These are phyloP conservation scores for Citeromyces matritensis DNA, from an alignment of 805 yeast genomes.

Conservation along the genomic window DNA sequence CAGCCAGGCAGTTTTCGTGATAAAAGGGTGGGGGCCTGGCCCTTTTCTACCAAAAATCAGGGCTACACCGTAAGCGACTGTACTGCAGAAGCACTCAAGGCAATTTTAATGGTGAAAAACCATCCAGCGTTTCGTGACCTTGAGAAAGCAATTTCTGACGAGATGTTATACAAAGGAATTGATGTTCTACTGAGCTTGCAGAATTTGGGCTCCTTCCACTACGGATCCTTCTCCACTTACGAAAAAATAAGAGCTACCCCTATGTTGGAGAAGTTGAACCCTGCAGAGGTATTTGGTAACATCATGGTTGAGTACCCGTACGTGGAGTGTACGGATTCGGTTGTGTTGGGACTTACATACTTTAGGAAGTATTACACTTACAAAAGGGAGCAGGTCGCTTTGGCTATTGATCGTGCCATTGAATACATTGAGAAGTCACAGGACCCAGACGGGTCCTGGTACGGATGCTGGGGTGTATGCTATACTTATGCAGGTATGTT, in stretches of 20 bases:
- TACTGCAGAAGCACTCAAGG: slow-evolving; percentile 91
- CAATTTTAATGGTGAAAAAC: slow-evolving; percentile 80
- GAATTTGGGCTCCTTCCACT: slow-evolving; percentile 63
- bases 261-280: slow-evolving; percentile 63
- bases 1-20: slow-evolving; percentile 72
- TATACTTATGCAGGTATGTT: slow-evolving; percentile 95
- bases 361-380: slow-evolving; percentile 57
- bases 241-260: slow-evolving; percentile 78
- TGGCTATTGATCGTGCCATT: slow-evolving; percentile 64
- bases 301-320: slow-evolving; percentile 98
- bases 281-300: slow-evolving; percentile 96
- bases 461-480: slow-evolving; percentile 97
- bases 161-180: slow-evolving; percentile 48
- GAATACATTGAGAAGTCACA: slow-evolving; percentile 59
- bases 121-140: slow-evolving; percentile 33
- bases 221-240: slow-evolving; percentile 87
- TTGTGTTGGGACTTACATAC: slow-evolving; percentile 75
- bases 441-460: slow-evolving; percentile 83
- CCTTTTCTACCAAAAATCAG: slow-evolving; percentile 88
- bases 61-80: slow-evolving; percentile 96
- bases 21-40: slow-evolving; percentile 82
- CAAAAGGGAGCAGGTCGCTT: slow-evolving; percentile 44
- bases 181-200: slow-evolving; percentile 69
- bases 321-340: slow-evolving; percentile 95
- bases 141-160: slow-evolving; percentile 24